Percentiles rank a stretch among this genome's conserved stretches.
phyloP scores from a whole-genome alignment of 495 filamentous ascomycete species.

The Aeminium ludgeri region DNA sequence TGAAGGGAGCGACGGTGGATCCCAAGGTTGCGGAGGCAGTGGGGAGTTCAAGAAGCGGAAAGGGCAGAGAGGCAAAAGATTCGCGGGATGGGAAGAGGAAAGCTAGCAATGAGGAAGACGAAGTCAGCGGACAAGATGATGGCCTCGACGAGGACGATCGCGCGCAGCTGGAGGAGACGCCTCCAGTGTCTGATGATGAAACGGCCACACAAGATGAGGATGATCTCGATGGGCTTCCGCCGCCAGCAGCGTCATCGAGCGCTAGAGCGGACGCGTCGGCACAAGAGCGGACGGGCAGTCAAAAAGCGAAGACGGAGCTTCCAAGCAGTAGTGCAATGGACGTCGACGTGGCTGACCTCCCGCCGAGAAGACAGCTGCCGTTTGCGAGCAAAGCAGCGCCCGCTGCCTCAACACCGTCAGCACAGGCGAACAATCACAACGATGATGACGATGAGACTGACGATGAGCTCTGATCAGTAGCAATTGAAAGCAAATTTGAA shows the following conservation, averaged over 20 bases:
- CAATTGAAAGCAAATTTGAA: no score
- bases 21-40: constrained; percentile 19
- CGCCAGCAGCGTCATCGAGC: not conserved
- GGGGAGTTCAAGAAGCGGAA: not conserved
- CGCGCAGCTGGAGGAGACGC: constrained; percentile 5
- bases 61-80: constrained; percentile 12
- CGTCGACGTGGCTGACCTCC: constrained; percentile 1
- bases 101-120: constrained; percentile 16
- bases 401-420: not conserved
- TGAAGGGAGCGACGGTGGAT: constrained; percentile 44
- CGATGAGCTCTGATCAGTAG: constrained; percentile 4
- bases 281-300: not conserved
- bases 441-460: constrained; percentile 10
- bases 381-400: constrained; percentile 2
- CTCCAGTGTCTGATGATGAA: constrained; percentile 6
- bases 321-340: not conserved
- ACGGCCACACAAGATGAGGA: constrained; percentile 21
- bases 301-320: not conserved
- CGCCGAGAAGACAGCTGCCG: constrained; percentile 13
- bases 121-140: constrained; percentile 9
- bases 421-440: not conserved
- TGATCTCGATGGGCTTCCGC: constrained; percentile 2
- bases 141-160: constrained; percentile 13
- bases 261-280: not conserved
- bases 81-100: constrained; percentile 21